phyloP scores from a whole-genome alignment of 768 basidiomycete species.

The Trametopsis cervina region DNA sequence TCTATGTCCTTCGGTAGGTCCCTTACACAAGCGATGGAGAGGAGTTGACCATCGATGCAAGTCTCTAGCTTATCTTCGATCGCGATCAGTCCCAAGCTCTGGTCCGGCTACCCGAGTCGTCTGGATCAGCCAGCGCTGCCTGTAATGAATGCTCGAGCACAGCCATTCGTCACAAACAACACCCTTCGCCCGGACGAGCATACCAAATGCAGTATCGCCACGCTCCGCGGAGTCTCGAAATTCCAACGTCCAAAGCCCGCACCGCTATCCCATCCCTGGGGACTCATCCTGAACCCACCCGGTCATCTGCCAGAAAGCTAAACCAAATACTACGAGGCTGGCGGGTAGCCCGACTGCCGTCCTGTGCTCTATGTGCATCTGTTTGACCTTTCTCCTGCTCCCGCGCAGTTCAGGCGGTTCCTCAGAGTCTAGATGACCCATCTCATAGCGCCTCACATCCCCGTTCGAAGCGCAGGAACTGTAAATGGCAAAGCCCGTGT shows the following conservation, averaged over 20 bases:
- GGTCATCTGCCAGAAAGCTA: slow-evolving; percentile 11
- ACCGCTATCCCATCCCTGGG: slow-evolving; percentile 5
- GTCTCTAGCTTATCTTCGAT: slow-evolving; percentile 13
- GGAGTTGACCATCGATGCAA: slow-evolving; percentile 6
- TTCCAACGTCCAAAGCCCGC: slow-evolving; percentile 1
- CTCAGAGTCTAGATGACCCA: slow-evolving; percentile 18
- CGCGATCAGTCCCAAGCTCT: slow-evolving; percentile 6
- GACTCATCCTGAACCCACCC: slow-evolving; percentile 1
- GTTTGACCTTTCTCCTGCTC: background rate
- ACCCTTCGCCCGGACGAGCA: background rate
- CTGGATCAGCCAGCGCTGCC: background rate
- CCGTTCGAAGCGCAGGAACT: no score
- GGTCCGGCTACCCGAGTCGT: slow-evolving; percentile 6
- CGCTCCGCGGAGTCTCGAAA: slow-evolving; percentile 1
- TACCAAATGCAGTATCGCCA: background rate
- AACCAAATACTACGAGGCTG: no score
- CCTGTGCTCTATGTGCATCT: background rate
- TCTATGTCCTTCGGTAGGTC: no score
- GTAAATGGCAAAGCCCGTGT: no score
- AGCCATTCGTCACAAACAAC: background rate
- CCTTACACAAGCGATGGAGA: no score
- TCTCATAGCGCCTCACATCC: no score
- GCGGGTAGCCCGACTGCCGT: background rate
- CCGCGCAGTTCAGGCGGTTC: slow-evolving; percentile 11
- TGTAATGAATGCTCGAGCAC: background rate